A percentile compares a stretch with the other conserved stretches of the same genome.
These are phyloP conservation scores for Cryptococcus sp. DNA, from an alignment of 1,284 basidiomycete genomes.

Conservation along the genomic window DNA sequence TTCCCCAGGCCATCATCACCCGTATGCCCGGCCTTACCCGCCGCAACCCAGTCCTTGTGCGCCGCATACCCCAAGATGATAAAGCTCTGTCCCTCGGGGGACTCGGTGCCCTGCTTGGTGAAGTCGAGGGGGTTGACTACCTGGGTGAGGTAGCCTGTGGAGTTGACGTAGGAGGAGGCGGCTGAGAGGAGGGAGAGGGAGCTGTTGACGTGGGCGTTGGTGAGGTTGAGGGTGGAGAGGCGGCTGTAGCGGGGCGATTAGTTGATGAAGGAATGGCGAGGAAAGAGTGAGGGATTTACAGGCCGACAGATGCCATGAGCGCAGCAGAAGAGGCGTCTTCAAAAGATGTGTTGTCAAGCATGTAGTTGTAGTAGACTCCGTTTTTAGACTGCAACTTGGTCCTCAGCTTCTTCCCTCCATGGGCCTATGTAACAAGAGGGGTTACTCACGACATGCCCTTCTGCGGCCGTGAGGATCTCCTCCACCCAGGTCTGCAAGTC, in stretches of 20 bases:
- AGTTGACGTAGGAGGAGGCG: constrained; percentile 39
- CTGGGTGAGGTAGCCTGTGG: constrained; percentile 62
- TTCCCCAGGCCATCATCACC: constrained; percentile 21
- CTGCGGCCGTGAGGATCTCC: constrained; percentile 51
- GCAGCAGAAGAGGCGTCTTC: constrained; percentile 71
- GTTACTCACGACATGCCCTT: constrained; percentile 39
- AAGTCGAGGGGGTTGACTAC: constrained; percentile 68
- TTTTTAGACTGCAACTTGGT: constrained; percentile 52
- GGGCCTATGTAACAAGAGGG: neutral
- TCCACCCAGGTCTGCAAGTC: constrained; percentile 52
- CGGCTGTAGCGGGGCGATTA: constrained; percentile 22
- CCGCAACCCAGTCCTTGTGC: constrained; percentile 64
- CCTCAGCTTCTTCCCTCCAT: neutral
- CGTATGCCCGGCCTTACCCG: constrained; percentile 53
- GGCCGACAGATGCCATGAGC: constrained; percentile 71
- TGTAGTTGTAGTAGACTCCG: constrained; percentile 72
- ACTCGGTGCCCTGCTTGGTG: constrained; percentile 54
- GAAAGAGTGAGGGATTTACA: constrained; percentile 56
- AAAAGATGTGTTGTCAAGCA: constrained; percentile 61
- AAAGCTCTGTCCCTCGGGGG: constrained; percentile 67
- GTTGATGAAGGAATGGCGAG: constrained; percentile 21
- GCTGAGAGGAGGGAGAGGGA: constrained; percentile 36
- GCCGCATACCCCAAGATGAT: constrained; percentile 66
- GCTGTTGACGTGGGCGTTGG: constrained; percentile 38
- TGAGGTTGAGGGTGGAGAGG: constrained; percentile 46